Percentiles rank a stretch among this genome's conserved stretches.
phyloP scores from a whole-genome alignment of 179 eudicot genomes.

The Spergularia azorica region DNA sequence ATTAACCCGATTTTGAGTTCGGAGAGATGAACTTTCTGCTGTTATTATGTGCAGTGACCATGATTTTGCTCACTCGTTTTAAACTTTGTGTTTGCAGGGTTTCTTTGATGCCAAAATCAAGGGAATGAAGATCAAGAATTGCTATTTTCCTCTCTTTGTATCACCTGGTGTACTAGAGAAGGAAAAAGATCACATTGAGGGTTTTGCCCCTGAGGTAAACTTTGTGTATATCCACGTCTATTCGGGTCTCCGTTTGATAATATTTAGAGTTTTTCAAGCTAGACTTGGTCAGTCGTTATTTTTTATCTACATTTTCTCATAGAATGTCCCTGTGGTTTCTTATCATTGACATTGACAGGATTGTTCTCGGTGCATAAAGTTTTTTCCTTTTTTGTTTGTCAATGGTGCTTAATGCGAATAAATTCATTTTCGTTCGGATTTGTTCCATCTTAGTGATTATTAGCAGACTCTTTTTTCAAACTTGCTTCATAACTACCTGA shows the following conservation, averaged over 20 bases:
- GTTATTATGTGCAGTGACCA: neutral
- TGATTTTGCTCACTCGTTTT: constrained; percentile 12
- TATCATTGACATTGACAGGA: neutral
- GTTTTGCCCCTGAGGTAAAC: constrained; percentile 74
- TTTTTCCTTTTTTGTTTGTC: neutral
- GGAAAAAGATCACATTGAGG: constrained; percentile 97
- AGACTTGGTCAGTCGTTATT: neutral
- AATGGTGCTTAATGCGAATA: neutral
- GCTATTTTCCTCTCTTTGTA: constrained; percentile 92
- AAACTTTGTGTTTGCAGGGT: constrained; percentile 42
- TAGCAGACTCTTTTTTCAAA: too few relatives aligned
- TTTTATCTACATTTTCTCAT: too few relatives aligned
- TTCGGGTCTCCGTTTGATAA: neutral
- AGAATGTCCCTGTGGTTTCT: neutral
- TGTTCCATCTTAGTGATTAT: too few relatives aligned
- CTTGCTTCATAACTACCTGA: too few relatives aligned
- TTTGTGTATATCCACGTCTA: neutral
- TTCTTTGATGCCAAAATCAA: constrained; percentile 93
- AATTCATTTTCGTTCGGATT: neutral
- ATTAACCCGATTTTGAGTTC: too few relatives aligned
- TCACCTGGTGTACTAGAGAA: constrained; percentile 76
- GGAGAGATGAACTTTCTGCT: neutral
- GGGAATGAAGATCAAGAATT: constrained; percentile 82
- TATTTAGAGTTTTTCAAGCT: neutral
- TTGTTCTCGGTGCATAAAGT: neutral